Evolutionary conservation across 768 basidiomycete genomes (phyloP).

Genomic region (Tulasnella sp.): DNA sequence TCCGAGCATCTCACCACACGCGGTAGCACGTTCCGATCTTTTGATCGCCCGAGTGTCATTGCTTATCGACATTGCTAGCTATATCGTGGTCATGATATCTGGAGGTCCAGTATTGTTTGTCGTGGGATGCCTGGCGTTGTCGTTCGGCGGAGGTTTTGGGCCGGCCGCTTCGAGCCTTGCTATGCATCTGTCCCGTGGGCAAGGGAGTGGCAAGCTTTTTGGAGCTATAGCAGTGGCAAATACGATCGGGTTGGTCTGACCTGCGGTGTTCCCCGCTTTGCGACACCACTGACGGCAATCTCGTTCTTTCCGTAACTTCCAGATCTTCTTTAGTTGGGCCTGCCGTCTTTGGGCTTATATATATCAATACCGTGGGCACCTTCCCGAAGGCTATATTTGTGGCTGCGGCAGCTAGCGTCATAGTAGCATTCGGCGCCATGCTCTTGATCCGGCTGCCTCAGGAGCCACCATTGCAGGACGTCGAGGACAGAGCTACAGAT

Average conservation of each 20-base stretch:
- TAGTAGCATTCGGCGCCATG: background rate
- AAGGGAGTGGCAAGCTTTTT: slow-evolving; percentile 63
- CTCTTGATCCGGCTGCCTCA: background rate
- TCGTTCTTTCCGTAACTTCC: slow-evolving; percentile 33
- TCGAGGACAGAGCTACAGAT: too few species aligned
- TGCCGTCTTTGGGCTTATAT: slow-evolving; percentile 58
- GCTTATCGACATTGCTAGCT: slow-evolving; percentile 42
- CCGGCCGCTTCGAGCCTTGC: slow-evolving; percentile 66
- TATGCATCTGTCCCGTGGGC: slow-evolving; percentile 33
- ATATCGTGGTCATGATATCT: slow-evolving; percentile 39
- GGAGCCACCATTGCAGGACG: too few species aligned
- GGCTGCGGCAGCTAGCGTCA: slow-evolving; percentile 23
- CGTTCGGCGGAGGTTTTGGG: slow-evolving; percentile 50
- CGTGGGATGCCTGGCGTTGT: slow-evolving; percentile 35
- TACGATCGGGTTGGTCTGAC: slow-evolving; percentile 44
- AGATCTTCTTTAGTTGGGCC: slow-evolving; percentile 49
- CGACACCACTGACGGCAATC: background rate
- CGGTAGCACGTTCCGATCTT: slow-evolving; percentile 47
- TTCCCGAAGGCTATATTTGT: slow-evolving; percentile 64
- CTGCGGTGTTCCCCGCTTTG: background rate
- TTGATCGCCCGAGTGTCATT: slow-evolving; percentile 51
- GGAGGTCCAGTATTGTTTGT: slow-evolving; percentile 42
- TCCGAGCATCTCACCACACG: background rate
- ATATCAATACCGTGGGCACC: slow-evolving; percentile 53
- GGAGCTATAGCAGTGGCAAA: slow-evolving; percentile 69